phyloP scores from a whole-genome alignment of 768 basidiomycete species.

The Sporobolomyces pararoseus region DNA sequence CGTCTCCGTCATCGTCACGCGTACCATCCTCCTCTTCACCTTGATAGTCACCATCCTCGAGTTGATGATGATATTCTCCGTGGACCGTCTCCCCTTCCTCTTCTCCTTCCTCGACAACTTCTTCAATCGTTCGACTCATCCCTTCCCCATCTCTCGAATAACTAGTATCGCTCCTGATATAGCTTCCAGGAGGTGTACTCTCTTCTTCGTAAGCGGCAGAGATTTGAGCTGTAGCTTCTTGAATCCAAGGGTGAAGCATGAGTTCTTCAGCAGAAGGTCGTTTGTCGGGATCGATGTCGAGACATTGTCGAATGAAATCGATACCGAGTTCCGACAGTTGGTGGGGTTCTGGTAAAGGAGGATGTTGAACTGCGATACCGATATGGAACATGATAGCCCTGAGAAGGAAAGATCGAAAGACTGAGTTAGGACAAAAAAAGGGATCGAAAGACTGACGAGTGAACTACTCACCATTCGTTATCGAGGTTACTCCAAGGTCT shows the following conservation, averaged over 20 bases:
- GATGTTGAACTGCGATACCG: conserved; percentile 92
- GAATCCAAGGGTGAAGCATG: conserved; percentile 81
- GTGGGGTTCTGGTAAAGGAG: conserved; percentile 83
- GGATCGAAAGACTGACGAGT: no score
- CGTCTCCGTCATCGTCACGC: background rate
- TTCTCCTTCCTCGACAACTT: conserved; percentile 4
- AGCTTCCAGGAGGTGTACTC: conserved; percentile 11
- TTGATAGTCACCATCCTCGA: conserved; percentile 24
- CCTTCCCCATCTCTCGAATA: background rate
- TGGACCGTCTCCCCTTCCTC: background rate
- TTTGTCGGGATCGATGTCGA: conserved; percentile 76
- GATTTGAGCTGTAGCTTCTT: conserved; percentile 39
- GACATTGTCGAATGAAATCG: conserved; percentile 85
- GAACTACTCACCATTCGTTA: conserved; percentile 97
- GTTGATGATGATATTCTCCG: conserved; percentile 5
- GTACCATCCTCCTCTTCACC: conserved; percentile 5
- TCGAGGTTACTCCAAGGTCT: conserved; percentile 99
- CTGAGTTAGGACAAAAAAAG: background rate
- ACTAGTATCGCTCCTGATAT: background rate
- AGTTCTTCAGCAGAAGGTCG: conserved; percentile 82
- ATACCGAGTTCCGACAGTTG: conserved; percentile 86
- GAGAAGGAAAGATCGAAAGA: background rate
- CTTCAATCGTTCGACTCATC: background rate
- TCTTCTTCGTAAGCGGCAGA: conserved; percentile 34
- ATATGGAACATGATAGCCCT: conserved; percentile 99